Conservation (phyloP, 106 monocot species). For the Hemerocallis citrina region DNA sequence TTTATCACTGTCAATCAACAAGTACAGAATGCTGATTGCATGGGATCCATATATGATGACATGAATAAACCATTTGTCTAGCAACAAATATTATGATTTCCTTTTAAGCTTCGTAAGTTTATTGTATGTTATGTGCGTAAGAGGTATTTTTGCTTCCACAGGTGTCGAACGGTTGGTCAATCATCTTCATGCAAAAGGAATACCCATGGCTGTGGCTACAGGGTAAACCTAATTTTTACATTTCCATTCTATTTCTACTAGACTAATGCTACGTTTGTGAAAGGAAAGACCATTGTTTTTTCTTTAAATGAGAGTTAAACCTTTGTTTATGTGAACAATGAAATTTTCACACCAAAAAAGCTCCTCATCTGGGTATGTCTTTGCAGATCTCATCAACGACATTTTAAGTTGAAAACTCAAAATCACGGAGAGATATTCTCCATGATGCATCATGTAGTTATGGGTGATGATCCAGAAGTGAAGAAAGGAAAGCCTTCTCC, state of each 20-base stretch:
- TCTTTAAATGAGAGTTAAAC: not conserved
- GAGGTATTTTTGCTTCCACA: constrained; percentile 14
- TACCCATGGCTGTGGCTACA: constrained; percentile 94
- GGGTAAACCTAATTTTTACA: constrained; percentile 38
- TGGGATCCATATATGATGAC: too few species aligned
- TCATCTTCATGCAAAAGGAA: constrained; percentile 72
- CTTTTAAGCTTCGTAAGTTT: too few species aligned
- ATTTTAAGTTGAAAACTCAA: constrained; percentile 81
- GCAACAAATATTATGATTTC: too few species aligned
- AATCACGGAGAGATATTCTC: constrained; percentile 59
- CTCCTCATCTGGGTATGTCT: not conserved
- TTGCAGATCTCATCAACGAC: constrained; percentile 41
- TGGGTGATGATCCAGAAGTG: constrained; percentile 85
- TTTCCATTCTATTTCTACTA: not conserved
- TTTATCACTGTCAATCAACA: too few species aligned
- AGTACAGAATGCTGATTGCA: too few species aligned
- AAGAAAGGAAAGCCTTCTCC: constrained; percentile 89
- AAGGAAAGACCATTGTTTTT: not conserved
- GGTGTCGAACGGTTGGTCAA: constrained; percentile 59
- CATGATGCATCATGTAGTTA: constrained; percentile 89
- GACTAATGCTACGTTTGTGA: not conserved
- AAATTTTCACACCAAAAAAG: constrained; percentile 6
- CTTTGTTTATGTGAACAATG: not conserved
- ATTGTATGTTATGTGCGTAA: not conserved
- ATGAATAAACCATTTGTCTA: too few species aligned